Evolutionary conservation across 305 asterid genomes (phyloP).

Genomic region (Rubia peregrina): DNA sequence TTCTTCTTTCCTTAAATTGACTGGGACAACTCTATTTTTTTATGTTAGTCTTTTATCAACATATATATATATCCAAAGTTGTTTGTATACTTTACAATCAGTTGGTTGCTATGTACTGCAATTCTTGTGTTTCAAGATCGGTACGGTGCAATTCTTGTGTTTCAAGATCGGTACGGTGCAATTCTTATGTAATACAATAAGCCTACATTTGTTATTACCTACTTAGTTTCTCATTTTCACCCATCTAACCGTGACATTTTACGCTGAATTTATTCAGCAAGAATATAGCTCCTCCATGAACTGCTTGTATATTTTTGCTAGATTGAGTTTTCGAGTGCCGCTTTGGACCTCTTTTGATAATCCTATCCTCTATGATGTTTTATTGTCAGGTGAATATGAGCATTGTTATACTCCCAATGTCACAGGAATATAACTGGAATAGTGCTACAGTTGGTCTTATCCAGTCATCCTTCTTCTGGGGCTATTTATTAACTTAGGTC

Average conservation of each 20-base stretch:
- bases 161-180: no score
- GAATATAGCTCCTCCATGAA: background rate
- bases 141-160: no score
- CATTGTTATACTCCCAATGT: slow-evolving; percentile 98
- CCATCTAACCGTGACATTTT: background rate
- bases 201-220: no score
- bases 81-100: background rate
- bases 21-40: background rate
- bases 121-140: background rate
- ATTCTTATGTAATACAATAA: no score
- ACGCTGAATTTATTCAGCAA: background rate
- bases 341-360: background rate
- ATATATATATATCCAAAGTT: background rate
- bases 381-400: slow-evolving; percentile 82
- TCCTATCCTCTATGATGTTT: background rate
- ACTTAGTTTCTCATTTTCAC: background rate
- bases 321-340: no score
- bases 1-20: background rate
- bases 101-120: background rate
- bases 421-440: slow-evolving; percentile 93
- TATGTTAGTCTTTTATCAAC: background rate
- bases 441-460: slow-evolving; percentile 96
- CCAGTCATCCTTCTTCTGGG: slow-evolving; percentile 99
- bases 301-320: background rate
- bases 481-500: slow-evolving; percentile 97